Percentiles rank a stretch among this genome's conserved stretches.
phyloP scores from a whole-genome alignment of 2,329 filamentous ascomycete genomes.

The Ramularia collo-cygni region DNA sequence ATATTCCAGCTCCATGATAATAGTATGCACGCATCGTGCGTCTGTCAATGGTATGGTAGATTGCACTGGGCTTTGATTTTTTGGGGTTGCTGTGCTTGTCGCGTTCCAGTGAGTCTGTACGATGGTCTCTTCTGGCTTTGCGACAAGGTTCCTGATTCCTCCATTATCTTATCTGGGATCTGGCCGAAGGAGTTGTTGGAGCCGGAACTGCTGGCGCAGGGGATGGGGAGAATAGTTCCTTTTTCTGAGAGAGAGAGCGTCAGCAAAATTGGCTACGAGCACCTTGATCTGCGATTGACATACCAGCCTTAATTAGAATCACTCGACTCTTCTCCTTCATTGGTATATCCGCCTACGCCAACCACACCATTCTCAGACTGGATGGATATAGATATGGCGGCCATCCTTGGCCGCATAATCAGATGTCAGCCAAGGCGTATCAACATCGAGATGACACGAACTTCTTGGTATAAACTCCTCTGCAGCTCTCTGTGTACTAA shows the following conservation, averaged over 20 bases:
- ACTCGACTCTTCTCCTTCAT: conserved; percentile 66
- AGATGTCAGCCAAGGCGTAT: conserved; percentile 70
- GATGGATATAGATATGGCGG: conserved; percentile 33
- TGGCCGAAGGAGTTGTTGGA: conserved; percentile 87
- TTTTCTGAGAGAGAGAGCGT: conserved; percentile 53
- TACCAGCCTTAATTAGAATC: conserved; percentile 75
- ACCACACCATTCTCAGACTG: conserved; percentile 50
- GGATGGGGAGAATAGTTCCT: conserved; percentile 78
- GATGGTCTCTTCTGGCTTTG: conserved; percentile 8
- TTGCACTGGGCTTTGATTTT: conserved; percentile 5
- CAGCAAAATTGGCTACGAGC: not conserved
- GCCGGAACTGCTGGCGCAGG: conserved; percentile 73
- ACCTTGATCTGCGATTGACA: not conserved
- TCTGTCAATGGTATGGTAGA: conserved; percentile 4
- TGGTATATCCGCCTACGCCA: conserved; percentile 37
- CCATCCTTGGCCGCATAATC: conserved; percentile 10
- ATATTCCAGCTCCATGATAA: conserved; percentile 8
- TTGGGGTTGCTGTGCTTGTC: conserved; percentile 7
- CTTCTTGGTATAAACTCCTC: conserved; percentile 37
- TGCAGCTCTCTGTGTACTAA: conserved; percentile 74
- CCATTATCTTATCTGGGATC: conserved; percentile 80
- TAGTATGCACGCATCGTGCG: conserved; percentile 7
- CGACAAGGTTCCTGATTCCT: conserved; percentile 63
- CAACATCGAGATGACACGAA: not conserved
- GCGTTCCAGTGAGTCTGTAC: conserved; percentile 9